phyloP scores from a whole-genome alignment of 2,329 filamentous ascomycete species.

The Aschersonia sp. region DNA sequence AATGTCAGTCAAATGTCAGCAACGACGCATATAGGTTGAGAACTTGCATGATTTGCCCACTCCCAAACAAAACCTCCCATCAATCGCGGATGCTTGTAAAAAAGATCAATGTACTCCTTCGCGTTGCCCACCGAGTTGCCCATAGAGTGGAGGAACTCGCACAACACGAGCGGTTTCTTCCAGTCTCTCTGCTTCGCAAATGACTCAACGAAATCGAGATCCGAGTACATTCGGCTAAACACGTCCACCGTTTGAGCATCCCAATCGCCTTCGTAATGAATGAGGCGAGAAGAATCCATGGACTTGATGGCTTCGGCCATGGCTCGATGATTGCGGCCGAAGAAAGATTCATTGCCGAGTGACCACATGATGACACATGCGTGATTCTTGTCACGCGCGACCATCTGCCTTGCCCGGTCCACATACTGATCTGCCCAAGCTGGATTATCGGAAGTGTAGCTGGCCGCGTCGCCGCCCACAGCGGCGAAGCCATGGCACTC shows the following conservation, averaged over 20 bases:
- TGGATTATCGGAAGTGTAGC: constrained; percentile 43
- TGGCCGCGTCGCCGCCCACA: constrained; percentile 17
- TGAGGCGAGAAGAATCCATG: constrained; percentile 39
- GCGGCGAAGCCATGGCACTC: constrained; percentile 37
- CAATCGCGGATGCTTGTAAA: constrained; percentile 32
- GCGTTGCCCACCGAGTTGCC: constrained; percentile 57
- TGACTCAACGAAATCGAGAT: constrained; percentile 27
- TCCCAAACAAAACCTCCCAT: constrained; percentile 57
- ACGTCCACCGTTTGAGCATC: constrained; percentile 46
- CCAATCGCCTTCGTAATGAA: constrained; percentile 53
- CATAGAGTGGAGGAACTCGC: constrained; percentile 49
- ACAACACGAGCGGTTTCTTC: constrained; percentile 42
- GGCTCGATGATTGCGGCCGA: constrained; percentile 49
- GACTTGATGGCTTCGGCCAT: constrained; percentile 52
- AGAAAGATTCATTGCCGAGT: constrained; percentile 58
- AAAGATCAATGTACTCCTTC: constrained; percentile 52
- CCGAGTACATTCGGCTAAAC: constrained; percentile 51
- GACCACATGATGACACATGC: constrained; percentile 57
- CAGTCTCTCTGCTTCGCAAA: constrained; percentile 25
- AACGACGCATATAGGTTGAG: neutral
- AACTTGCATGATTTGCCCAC: constrained; percentile 39
- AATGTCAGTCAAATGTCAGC: neutral
- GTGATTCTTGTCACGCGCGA: constrained; percentile 46
- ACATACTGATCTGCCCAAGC: constrained; percentile 51
- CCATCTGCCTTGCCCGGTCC: constrained; percentile 49